Evolutionary conservation across 352 stramenopile genomes (phyloP).

Genomic region (Phytopythium sindhum): DNA sequence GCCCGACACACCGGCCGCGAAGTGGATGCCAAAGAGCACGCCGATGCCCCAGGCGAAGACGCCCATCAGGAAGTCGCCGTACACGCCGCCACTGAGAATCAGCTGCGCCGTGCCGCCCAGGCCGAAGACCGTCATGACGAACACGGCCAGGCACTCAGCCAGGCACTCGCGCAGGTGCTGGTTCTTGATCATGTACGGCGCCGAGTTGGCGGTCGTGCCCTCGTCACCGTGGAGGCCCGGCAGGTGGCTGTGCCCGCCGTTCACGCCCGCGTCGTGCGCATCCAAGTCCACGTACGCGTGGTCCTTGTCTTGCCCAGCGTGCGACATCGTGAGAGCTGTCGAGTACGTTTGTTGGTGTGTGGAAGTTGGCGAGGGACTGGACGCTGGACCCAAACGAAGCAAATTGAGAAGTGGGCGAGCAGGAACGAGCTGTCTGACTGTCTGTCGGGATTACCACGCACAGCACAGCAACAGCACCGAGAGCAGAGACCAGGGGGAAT

Average conservation of each 20-base stretch:
- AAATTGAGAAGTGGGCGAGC: conserved; percentile 3
- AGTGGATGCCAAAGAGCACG: conserved; percentile 46
- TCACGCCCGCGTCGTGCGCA: conserved; percentile 19
- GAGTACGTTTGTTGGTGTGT: not conserved
- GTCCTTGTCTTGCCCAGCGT: conserved; percentile 23
- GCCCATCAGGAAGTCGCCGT: conserved; percentile 35
- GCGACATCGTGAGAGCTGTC: conserved; percentile 6
- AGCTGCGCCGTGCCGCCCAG: conserved; percentile 31
- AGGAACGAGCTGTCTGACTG: not conserved
- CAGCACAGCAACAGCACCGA: not conserved
- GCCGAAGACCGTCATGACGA: conserved; percentile 41
- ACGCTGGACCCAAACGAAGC: not conserved
- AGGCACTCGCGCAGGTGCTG: conserved; percentile 25
- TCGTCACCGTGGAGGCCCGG: conserved; percentile 4
- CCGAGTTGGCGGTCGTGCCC: conserved; percentile 11
- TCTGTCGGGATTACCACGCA: not conserved
- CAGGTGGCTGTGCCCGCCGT: conserved; percentile 5
- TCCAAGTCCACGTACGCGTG: conserved; percentile 32
- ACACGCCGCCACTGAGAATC: conserved; percentile 21
- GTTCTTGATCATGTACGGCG: conserved; percentile 36
- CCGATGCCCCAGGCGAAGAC: conserved; percentile 41
- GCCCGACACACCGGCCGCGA: conserved; percentile 33
- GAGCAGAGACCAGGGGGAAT: not conserved
- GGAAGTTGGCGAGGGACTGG: not conserved
- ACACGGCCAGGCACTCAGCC: conserved; percentile 34